phyloP scores from a whole-genome alignment of 192 early-diverging fungal species.

The Endogone sp. region DNA sequence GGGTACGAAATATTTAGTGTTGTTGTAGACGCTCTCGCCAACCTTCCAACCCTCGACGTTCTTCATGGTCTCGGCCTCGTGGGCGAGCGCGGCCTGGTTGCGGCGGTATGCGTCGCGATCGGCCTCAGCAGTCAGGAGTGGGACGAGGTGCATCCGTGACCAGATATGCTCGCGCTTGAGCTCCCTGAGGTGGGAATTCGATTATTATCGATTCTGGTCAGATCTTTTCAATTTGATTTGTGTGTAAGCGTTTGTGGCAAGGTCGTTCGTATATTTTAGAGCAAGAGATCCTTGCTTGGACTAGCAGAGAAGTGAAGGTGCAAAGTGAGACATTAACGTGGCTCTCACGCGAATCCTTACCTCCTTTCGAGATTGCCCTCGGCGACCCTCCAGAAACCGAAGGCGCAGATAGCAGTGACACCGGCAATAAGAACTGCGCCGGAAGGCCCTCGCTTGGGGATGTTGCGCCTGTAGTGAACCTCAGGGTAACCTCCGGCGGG shows the following conservation, averaged over 20 bases:
- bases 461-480: conserved; percentile 83
- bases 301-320: no score
- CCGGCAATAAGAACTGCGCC: conserved; percentile 78
- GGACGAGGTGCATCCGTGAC: conserved; percentile 88
- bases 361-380: conserved; percentile 65
- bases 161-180: conserved; percentile 90
- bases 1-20: conserved; percentile 77
- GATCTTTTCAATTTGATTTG: no score
- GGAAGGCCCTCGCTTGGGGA: conserved; percentile 88
- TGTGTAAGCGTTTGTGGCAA: no score
- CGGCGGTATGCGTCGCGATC: conserved; percentile 89
- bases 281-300: no score
- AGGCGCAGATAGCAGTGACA: conserved; percentile 69
- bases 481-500: conserved; percentile 79
- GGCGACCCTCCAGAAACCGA: conserved; percentile 73
- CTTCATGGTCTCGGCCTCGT: conserved; percentile 87
- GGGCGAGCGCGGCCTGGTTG: conserved; percentile 60
- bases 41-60: conserved; percentile 71
- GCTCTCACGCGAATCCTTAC: no score
- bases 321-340: no score
- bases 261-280: no score
- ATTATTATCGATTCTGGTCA: no score
- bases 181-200: conserved; percentile 53
- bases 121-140: conserved; percentile 87
- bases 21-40: conserved; percentile 88